Evolutionary conservation across 2,329 filamentous ascomycete genomes (phyloP).

Genomic region (Coleophoma eucalyptorum): DNA sequence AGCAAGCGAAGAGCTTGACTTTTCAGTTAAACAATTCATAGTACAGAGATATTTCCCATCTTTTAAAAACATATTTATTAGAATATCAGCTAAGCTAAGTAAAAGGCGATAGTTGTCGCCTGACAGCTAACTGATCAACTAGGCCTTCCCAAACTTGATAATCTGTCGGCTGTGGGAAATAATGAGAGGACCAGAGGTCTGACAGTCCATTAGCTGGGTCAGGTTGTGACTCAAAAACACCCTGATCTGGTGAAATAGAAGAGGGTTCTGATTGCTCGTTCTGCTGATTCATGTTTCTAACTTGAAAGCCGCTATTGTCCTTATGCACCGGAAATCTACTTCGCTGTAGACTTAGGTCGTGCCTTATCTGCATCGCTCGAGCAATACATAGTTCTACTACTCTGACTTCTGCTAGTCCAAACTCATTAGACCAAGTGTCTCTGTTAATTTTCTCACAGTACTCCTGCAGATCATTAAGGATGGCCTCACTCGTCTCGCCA

Average conservation of each 20-base stretch:
- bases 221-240: background rate
- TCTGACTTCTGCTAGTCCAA: constrained; percentile 36
- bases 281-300: background rate
- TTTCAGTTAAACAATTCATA: too few species aligned
- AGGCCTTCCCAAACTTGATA: constrained; percentile 18
- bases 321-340: background rate
- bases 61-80: too few species aligned
- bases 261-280: background rate
- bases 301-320: background rate
- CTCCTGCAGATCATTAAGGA: constrained; percentile 33
- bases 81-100: too few species aligned
- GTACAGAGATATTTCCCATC: too few species aligned
- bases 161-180: constrained; percentile 19
- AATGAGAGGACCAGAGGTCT: constrained; percentile 14
- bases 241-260: background rate
- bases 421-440: constrained; percentile 37
- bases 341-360: background rate
- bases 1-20: too few species aligned
- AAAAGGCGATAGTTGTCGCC: too few species aligned
- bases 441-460: constrained; percentile 36
- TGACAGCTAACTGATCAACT: constrained; percentile 10
- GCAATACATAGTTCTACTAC: constrained; percentile 37
- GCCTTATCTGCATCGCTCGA: background rate
- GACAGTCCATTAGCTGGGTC: background rate
- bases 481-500: constrained; percentile 24